phyloP scores from a whole-genome alignment of 2,329 filamentous ascomycete genomes.

The Orbilia blumenaviensis region DNA sequence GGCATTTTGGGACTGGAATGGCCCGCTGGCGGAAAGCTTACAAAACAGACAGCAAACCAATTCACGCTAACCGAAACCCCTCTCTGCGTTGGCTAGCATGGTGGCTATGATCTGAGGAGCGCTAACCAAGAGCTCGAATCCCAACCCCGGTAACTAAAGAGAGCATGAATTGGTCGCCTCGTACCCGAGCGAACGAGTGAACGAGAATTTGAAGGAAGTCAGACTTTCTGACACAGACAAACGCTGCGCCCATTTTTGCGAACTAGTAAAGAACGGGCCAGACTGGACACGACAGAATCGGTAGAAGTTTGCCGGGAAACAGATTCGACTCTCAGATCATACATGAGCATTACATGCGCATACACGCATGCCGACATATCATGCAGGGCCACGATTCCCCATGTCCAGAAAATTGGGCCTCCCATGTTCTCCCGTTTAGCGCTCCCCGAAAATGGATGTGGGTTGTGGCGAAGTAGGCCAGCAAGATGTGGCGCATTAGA shows the following conservation, averaged over 20 bases:
- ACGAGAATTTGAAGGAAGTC: conserved; percentile 3
- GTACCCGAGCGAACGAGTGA: conserved; percentile 18
- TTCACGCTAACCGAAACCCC: too few relatives aligned
- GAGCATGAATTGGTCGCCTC: conserved; percentile 30
- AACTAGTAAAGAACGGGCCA: not conserved
- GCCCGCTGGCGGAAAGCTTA: not conserved
- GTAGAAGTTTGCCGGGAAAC: not conserved
- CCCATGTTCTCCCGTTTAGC: conserved; percentile 11
- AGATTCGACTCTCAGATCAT: too few relatives aligned
- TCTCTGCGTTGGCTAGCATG: conserved; percentile 22
- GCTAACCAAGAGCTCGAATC: not conserved
- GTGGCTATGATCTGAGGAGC: conserved; percentile 35
- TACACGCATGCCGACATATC: not conserved
- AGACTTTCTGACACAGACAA: conserved; percentile 15
- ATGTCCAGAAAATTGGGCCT: not conserved
- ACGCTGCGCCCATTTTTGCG: not conserved
- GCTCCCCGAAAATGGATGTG: not conserved
- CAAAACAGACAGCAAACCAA: not conserved
- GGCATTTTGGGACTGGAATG: not conserved
- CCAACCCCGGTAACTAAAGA: too few relatives aligned
- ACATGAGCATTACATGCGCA: too few relatives aligned
- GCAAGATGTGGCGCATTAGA: conserved; percentile 34
- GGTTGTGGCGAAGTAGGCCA: conserved; percentile 45
- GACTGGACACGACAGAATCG: conserved; percentile 16
- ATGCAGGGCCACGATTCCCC: conserved; percentile 26